Conservation (phyloP, 257 asterid species). For the Leonotis leonurus region DNA sequence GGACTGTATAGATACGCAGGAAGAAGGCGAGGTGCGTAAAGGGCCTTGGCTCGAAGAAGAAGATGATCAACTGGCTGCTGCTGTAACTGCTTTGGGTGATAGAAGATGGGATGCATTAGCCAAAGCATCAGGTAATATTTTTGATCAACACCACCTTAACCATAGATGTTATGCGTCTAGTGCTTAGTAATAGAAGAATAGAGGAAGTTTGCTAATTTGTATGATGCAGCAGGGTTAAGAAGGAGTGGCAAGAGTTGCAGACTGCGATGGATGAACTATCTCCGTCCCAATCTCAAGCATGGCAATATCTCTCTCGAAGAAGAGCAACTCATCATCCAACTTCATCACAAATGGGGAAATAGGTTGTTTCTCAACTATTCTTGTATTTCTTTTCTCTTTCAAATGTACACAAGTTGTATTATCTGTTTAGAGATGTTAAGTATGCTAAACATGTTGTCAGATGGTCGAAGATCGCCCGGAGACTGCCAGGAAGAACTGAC, state of each 20-base stretch:
- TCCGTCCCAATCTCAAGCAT: constrained; percentile 60
- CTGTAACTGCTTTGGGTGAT: constrained; percentile 49
- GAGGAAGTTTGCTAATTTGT: background rate
- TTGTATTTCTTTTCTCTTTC: too few relatives aligned
- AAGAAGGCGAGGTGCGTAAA: constrained; percentile 38
- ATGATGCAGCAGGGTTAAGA: constrained; percentile 35
- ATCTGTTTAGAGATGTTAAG: background rate
- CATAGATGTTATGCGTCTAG: too few relatives aligned
- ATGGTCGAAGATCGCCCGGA: constrained; percentile 72
- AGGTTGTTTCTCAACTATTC: constrained; percentile 35
- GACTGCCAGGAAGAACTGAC: constrained; percentile 74
- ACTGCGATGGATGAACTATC: constrained; percentile 70
- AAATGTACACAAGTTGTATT: fast-evolving
- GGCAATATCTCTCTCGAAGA: constrained; percentile 51
- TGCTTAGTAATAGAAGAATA: too few relatives aligned
- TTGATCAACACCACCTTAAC: too few relatives aligned
- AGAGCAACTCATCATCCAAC: constrained; percentile 38
- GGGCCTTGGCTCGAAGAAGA: constrained; percentile 77
- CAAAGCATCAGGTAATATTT: constrained; percentile 48
- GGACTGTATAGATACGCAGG: constrained; percentile 22
- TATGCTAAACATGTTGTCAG: constrained; percentile 19
- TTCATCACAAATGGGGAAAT: constrained; percentile 66
- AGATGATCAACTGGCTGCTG: constrained; percentile 45
- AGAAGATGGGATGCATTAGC: constrained; percentile 72
- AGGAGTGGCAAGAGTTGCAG: constrained; percentile 79